Base-by-base conservation (phyloP, 176 grass and related monocot genomes). In the Rhynchospora pubera region DNA sequence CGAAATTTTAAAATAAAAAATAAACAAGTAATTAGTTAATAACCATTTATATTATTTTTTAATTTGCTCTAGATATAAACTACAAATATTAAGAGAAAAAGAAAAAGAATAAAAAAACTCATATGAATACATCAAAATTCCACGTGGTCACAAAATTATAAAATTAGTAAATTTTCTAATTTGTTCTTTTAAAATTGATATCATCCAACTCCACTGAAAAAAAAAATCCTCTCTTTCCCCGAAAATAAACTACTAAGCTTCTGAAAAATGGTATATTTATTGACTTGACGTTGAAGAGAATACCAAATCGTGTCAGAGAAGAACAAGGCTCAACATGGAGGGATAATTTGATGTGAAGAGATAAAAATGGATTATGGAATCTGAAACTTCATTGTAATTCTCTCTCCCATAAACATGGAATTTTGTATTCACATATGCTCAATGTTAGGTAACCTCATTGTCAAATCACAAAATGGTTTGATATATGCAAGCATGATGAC, bases 351-450 rank as follows among this genome's bases (percentile, higher is more conserved):
- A 59, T 74, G 61, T 26, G 61, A 70, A 52, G 64, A 87, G 91
- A 83, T 80, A 78, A 62, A 81, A 75, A 83, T 81, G 61, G 52
- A 81, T 56, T 73, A 34, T 70, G 60, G 88, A 87, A 87, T 85
- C 87, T 87, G 30, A 47, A 83, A 83, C 24, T 56, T 90, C 85
- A 60, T 30, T 12, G 43, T 58, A 78, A 81, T 60, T 83, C 79
- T 77, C n/a, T n/a, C 78, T 83, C 90, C 85, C 79, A 62, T 87
- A 87, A 90, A 75, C 70, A 75, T 56, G 82, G 83, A 87, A 67
- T 81, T 56, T 14, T 65, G 7, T 55, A 72, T 43, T 81, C 23
- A 48, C 28, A 50, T 62, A 18, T 9, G 24, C 26, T 56, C 84
- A 13, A 67, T 62, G n/a, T 7, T 56, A 65, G 28, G 62, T 52